Conservation (phyloP, 192 early-diverging fungal species). For the Entomortierella lignicola region DNA sequence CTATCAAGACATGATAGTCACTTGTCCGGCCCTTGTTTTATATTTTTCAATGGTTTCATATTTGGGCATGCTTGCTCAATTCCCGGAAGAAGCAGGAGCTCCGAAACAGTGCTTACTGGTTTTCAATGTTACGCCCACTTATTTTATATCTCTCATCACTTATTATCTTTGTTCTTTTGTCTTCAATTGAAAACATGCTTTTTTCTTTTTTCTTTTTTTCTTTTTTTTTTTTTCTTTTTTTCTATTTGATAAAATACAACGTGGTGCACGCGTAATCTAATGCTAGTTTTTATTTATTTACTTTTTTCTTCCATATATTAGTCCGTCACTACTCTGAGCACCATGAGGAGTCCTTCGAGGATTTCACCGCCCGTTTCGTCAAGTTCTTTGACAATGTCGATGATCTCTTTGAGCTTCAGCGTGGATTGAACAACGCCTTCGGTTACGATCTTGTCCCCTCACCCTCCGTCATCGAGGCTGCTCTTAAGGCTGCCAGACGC, state of each 20-base stretch:
- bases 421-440: slow-evolving; percentile 98
- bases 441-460: slow-evolving; percentile 95
- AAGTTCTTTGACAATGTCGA: slow-evolving; percentile 88
- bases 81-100: slow-evolving; percentile 44
- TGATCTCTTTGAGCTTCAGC: slow-evolving; percentile 97
- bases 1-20: neutral
- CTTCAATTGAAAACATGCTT: too few species aligned
- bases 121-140: neutral
- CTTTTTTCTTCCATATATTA: slow-evolving; percentile 7
- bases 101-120: slow-evolving; percentile 18
- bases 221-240: neutral
- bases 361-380: slow-evolving; percentile 81
- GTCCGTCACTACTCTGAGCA: slow-evolving; percentile 75
- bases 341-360: slow-evolving; percentile 81
- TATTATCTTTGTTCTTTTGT: too few species aligned
- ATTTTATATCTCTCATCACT: neutral
- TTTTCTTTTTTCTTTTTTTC: neutral
- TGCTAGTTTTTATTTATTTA: neutral
- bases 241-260: too few species aligned
- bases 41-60: too few species aligned
- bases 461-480: slow-evolving; percentile 88
- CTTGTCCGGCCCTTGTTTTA: neutral
- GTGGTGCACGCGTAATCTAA: too few species aligned
- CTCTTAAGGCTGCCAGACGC: slow-evolving; percentile 90
- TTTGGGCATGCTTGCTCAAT: neutral